phyloP scores from a whole-genome alignment of 768 basidiomycete species.

The Lentinula sp. region DNA sequence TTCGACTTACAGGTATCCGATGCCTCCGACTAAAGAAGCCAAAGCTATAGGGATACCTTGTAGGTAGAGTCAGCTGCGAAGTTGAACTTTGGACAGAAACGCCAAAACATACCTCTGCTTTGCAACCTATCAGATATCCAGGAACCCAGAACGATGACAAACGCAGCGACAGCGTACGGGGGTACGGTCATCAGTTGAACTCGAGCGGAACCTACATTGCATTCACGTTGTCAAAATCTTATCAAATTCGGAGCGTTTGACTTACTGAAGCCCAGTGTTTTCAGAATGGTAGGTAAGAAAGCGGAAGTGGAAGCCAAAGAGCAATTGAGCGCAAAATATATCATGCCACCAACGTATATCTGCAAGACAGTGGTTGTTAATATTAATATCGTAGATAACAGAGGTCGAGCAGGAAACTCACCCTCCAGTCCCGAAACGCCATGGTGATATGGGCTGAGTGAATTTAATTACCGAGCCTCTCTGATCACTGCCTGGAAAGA shows the following conservation, averaged over 20 bases:
- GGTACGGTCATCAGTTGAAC: conserved; percentile 77
- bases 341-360: conserved; percentile 62
- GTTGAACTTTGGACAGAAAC: conserved; percentile 11
- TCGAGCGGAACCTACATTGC: conserved; percentile 45
- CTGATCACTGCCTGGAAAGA: background rate
- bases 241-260: background rate
- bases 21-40: conserved; percentile 38
- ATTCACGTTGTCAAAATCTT: conserved; percentile 5
- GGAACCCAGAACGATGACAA: conserved; percentile 53
- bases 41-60: conserved; percentile 38
- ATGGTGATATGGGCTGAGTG: conserved; percentile 49
- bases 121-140: conserved; percentile 64
- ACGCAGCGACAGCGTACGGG: conserved; percentile 68
- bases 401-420: conserved; percentile 17
- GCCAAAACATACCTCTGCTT: conserved; percentile 36
- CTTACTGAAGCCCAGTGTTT: conserved; percentile 63
- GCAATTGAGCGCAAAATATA: conserved; percentile 75
- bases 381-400: background rate
- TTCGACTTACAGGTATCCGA: conserved; percentile 56
- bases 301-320: conserved; percentile 77
- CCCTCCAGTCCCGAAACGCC: conserved; percentile 71
- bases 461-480: background rate
- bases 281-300: conserved; percentile 79
- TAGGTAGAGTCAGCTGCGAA: conserved; percentile 21
- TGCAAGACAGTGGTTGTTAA: conserved; percentile 12